Evolutionary conservation across 1,284 basidiomycete genomes (phyloP).

Genomic region (Pisolithus thermaeus): DNA sequence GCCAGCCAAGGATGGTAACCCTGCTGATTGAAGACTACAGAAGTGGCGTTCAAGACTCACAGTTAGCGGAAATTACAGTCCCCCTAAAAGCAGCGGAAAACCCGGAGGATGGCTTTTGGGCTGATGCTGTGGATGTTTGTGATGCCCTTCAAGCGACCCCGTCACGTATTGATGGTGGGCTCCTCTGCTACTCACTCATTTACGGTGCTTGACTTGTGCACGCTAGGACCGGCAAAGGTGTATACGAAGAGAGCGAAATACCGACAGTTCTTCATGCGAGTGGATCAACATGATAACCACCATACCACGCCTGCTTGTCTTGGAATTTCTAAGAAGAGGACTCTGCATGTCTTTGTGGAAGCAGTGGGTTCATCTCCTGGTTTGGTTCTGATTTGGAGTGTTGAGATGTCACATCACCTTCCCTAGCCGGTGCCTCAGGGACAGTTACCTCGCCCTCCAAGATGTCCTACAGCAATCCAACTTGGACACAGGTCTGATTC

Average conservation of each 20-base stretch:
- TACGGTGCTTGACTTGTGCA: constrained; percentile 6
- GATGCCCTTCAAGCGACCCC: constrained; percentile 54
- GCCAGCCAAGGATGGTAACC: constrained; percentile 45
- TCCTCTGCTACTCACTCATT: neutral
- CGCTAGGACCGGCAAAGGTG: constrained; percentile 59
- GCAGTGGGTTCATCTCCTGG: constrained; percentile 29
- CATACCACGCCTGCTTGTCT: constrained; percentile 43
- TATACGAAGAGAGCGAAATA: constrained; percentile 64
- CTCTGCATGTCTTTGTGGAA: constrained; percentile 46
- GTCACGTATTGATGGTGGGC: constrained; percentile 61
- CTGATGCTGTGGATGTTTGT: constrained; percentile 57
- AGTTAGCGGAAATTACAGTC: constrained; percentile 61
- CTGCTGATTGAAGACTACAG: constrained; percentile 61
- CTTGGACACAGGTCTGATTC: constrained; percentile 12
- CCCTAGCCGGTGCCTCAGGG: constrained; percentile 26
- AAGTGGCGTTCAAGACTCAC: constrained; percentile 43
- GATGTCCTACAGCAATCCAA: constrained; percentile 12
- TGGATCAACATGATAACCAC: constrained; percentile 45
- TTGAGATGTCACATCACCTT: constrained; percentile 8
- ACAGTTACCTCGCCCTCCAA: constrained; percentile 25
- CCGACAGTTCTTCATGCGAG: constrained; percentile 62
- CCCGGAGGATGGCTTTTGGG: constrained; percentile 59
- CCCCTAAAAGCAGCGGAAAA: constrained; percentile 42
- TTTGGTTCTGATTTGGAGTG: neutral
- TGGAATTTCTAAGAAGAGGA: constrained; percentile 39